Conservation (phyloP, 2,329 filamentous ascomycete species). For the Pyrenophora seminiperda region DNA sequence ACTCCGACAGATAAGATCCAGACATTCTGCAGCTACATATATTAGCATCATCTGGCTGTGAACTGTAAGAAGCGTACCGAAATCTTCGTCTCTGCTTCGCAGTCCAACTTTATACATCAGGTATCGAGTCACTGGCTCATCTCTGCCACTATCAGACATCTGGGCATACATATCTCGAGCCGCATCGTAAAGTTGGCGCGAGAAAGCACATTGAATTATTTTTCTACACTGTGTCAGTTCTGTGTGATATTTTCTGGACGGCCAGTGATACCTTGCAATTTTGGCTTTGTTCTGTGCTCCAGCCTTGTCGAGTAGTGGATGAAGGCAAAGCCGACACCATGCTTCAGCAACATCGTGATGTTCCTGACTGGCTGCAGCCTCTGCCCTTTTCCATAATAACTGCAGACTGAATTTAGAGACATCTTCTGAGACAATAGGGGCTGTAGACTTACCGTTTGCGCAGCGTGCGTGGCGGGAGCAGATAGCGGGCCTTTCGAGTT, state of each 20-base stretch:
- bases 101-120: constrained; percentile 76
- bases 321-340: constrained; percentile 75
- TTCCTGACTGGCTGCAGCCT: constrained; percentile 60
- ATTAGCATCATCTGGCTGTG: constrained; percentile 11
- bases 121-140: constrained; percentile 71
- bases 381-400: constrained; percentile 83
- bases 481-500: constrained; percentile 58
- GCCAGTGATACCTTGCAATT: constrained; percentile 62
- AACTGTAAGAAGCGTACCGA: constrained; percentile 47
- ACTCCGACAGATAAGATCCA: constrained; percentile 63
- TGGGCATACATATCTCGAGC: constrained; percentile 62
- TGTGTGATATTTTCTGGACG: not conserved
- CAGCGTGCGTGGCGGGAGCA: constrained; percentile 66
- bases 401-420: constrained; percentile 42
- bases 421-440: not conserved
- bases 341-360: constrained; percentile 62
- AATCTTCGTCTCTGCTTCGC: constrained; percentile 60
- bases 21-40: constrained; percentile 63
- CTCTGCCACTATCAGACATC: constrained; percentile 63
- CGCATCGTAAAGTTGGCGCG: constrained; percentile 59
- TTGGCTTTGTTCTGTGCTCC: constrained; percentile 71
- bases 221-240: constrained; percentile 60
- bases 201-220: constrained; percentile 71
- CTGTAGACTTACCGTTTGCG: constrained; percentile 63
- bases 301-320: constrained; percentile 68